Conservation (phyloP, 2,329 filamentous ascomycete genomes). For the Fusarium austroafricanum region DNA sequence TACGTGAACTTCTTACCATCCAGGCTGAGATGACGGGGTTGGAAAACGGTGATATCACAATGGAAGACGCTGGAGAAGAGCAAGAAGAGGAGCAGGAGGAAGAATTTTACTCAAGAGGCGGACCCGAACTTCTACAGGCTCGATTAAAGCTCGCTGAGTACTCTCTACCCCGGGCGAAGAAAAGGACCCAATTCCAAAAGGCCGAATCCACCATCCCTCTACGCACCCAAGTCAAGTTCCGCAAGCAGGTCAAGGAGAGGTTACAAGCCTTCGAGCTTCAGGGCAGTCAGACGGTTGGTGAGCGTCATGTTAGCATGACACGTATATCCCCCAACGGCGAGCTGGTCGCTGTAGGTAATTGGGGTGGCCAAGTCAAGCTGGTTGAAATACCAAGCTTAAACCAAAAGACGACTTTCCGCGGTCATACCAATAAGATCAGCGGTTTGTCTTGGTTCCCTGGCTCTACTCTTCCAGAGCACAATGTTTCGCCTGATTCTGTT, state of each 20-base stretch:
- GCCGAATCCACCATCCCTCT: conserved; percentile 85
- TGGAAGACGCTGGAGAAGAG: conserved; percentile 71
- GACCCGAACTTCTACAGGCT: conserved; percentile 77
- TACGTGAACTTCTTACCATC: conserved; percentile 83
- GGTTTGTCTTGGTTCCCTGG: conserved; percentile 92
- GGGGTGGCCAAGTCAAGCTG: conserved; percentile 89
- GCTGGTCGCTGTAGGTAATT: conserved; percentile 89
- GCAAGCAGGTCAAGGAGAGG: conserved; percentile 87
- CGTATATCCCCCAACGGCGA: conserved; percentile 89
- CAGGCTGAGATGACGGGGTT: conserved; percentile 72
- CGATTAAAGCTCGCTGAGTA: conserved; percentile 83
- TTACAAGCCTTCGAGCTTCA: conserved; percentile 88
- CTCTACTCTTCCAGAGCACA: conserved; percentile 77
- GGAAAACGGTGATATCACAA: conserved; percentile 68
- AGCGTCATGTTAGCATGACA: conserved; percentile 90
- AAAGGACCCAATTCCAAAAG: conserved; percentile 80
- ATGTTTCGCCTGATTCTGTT: conserved; percentile 76
- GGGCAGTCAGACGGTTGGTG: conserved; percentile 91
- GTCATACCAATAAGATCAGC: conserved; percentile 89
- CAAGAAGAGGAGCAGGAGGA: conserved; percentile 82
- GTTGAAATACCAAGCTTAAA: conserved; percentile 86
- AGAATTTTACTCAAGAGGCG: conserved; percentile 93
- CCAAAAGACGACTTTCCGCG: conserved; percentile 79
- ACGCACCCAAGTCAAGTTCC: conserved; percentile 90
- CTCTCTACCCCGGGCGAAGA: conserved; percentile 84